These are phyloP conservation scores for Remersonia thermophila DNA, from an alignment of 2,329 filamentous ascomycete genomes.

Conservation along the genomic window DNA sequence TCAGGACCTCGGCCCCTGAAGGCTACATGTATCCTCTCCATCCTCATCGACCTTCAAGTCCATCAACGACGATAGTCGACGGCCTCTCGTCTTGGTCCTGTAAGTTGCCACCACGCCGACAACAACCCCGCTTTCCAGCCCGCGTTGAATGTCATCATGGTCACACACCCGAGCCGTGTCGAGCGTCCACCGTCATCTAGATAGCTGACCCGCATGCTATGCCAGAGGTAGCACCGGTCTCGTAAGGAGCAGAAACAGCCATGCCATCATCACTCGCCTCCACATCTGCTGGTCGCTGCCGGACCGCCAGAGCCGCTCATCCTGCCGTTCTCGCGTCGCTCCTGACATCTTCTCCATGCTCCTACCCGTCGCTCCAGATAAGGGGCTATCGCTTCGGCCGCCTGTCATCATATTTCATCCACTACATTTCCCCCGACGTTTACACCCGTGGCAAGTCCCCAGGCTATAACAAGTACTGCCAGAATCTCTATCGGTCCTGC, in stretches of 20 bases:
- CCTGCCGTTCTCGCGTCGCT: constrained; percentile 4
- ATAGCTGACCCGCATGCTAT: constrained; percentile 5
- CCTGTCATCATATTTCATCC: constrained; percentile 28
- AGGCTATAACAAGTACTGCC: constrained; percentile 36
- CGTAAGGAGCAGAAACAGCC: constrained; percentile 11
- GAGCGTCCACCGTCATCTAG: too few relatives aligned
- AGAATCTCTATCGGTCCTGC: constrained; percentile 35
- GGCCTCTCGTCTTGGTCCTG: too few relatives aligned
- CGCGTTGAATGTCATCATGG: too few relatives aligned
- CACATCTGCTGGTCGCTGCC: constrained; percentile 19
- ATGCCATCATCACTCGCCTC: constrained; percentile 25
- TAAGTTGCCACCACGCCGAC: too few relatives aligned
- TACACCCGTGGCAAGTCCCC: constrained; percentile 29
- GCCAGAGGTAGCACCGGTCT: constrained; percentile 8
- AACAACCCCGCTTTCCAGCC: too few relatives aligned
- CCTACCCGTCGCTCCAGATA: too few relatives aligned
- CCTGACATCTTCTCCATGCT: constrained; percentile 6
- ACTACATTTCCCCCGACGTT: constrained; percentile 29
- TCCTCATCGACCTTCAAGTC: too few relatives aligned
- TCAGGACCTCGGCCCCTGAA: too few relatives aligned
- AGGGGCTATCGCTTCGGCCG: constrained; percentile 37
- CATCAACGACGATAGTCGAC: too few relatives aligned
- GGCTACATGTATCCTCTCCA: too few relatives aligned
- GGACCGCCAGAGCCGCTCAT: constrained; percentile 15
- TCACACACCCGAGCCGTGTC: too few relatives aligned